Conservation (phyloP, 371 early-diverging fungal species). For the Mucor circinelloides region DNA sequence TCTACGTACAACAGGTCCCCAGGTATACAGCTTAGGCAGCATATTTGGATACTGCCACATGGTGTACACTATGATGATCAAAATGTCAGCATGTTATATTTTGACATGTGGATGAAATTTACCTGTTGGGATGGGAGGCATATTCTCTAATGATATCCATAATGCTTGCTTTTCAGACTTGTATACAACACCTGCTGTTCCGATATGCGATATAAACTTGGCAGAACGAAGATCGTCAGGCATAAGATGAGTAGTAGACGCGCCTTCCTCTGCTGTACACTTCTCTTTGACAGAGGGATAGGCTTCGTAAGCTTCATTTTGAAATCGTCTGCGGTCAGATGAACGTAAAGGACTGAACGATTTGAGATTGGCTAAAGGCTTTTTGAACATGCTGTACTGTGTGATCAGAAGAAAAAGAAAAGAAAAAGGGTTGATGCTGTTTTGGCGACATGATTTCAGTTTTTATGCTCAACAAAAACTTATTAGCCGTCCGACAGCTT, state of each 20-base stretch:
- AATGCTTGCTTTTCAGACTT: constrained; percentile 57
- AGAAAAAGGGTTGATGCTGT: too few relatives aligned
- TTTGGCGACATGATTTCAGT: background rate
- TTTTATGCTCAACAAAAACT: background rate
- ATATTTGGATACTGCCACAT: constrained; percentile 64
- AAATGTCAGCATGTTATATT: background rate
- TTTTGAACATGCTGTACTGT: constrained; percentile 58
- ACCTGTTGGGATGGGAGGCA: constrained; percentile 47
- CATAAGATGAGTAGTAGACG: constrained; percentile 35
- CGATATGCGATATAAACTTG: constrained; percentile 62
- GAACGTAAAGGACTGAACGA: constrained; percentile 63
- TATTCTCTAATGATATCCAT: constrained; percentile 58
- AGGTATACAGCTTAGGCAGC: constrained; percentile 65
- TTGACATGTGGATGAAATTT: background rate
- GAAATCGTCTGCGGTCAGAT: constrained; percentile 61
- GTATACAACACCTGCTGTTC: constrained; percentile 63
- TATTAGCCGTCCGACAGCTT: background rate
- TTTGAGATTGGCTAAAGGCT: constrained; percentile 57
- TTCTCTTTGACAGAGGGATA: constrained; percentile 49
- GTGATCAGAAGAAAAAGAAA: background rate
- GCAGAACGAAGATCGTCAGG: constrained; percentile 64
- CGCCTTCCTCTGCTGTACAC: constrained; percentile 28
- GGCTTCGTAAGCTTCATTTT: constrained; percentile 56
- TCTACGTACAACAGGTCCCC: constrained; percentile 62
- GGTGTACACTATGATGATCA: constrained; percentile 57